Base-by-base conservation (phyloP, 148 eudicot species). In the Vaccinium macrocarpon region DNA sequence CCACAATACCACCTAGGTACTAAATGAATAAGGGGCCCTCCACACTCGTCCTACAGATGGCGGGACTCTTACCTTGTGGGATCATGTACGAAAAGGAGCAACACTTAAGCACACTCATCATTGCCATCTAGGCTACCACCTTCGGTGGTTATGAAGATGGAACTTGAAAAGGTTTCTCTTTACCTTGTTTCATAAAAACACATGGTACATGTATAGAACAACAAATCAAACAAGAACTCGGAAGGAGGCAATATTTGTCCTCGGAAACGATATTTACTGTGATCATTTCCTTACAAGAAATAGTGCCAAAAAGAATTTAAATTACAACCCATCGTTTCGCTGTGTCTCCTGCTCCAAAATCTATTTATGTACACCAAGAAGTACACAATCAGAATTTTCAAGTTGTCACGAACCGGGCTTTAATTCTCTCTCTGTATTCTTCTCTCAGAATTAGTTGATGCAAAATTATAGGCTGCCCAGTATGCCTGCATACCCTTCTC, bases 401-500 rank as follows among this genome's bases (percentile, higher is more conserved):
- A 27, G 8, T 27, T 55, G 6, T 6, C 2, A 76, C 59, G 16
- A 6, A 77, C 19, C 12, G n/a, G 46, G 14, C 53, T 78, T 8
- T 53, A 16, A 1, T 55, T 79, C n/a, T 27, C 6, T 52, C 2
- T 52, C 18, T 61, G 46, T 35, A 66, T 68, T 49, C 56, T 50
- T 81, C 48, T 29, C 64, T 49, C 75, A 48, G 42, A 51, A 27
- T 16, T 27, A 68, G 48, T 27, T 50, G 55, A 49, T 15, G 35
- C 4, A 68, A 49, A 72, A 70, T 25, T 29, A 18, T 38, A 9
- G 66, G 50, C 49, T 18, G 14, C 62, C 27, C 32, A 10, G n/a
- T 15, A 82, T 18, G 16, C 27, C 32, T 3, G 10, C 49, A 82
- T 18, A 23, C 50, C 46, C 27, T 57, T 72, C 87, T 88, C 87